phyloP scores from a whole-genome alignment of 208 protist genomes.

The Acanthamoeba pearcei region DNA sequence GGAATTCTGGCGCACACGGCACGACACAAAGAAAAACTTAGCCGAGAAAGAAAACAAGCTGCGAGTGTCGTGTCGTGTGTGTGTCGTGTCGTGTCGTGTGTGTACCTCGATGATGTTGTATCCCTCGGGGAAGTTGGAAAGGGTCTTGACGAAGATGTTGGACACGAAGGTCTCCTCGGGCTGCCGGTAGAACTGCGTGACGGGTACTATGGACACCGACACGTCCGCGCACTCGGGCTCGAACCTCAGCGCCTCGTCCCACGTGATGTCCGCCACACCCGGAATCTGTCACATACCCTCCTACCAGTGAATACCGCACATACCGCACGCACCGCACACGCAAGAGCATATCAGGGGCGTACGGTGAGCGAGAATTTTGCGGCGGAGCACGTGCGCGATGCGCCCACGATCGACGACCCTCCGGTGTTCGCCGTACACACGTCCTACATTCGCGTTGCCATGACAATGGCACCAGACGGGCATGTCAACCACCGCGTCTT shows the following conservation, averaged over 20 bases:
- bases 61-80: too few species aligned
- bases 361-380: not conserved
- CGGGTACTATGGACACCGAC: not conserved
- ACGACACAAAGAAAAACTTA: too few species aligned
- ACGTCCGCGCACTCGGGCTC: not conserved
- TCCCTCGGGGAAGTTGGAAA: not conserved
- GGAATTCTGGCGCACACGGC: not conserved
- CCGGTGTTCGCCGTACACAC: not conserved
- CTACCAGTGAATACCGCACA: too few species aligned
- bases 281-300: not conserved
- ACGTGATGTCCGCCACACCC: not conserved
- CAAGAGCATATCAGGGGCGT: not conserved
- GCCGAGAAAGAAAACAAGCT: too few species aligned
- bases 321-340: not conserved
- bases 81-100: too few species aligned
- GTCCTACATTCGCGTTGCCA: not conserved
- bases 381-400: slow-evolving; percentile 2
- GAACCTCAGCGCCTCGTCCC: not conserved
- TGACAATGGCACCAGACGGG: too few species aligned
- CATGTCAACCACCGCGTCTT: too few species aligned
- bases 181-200: slow-evolving; percentile 20
- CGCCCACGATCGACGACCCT: not conserved
- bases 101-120: slow-evolving; percentile 4
- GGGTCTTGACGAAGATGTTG: slow-evolving; percentile 50
- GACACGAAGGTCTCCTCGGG: slow-evolving; percentile 10